These are phyloP conservation scores for Pterocarpus santalinus DNA, from an alignment of 306 rosid genomes.

Conservation along the genomic window DNA sequence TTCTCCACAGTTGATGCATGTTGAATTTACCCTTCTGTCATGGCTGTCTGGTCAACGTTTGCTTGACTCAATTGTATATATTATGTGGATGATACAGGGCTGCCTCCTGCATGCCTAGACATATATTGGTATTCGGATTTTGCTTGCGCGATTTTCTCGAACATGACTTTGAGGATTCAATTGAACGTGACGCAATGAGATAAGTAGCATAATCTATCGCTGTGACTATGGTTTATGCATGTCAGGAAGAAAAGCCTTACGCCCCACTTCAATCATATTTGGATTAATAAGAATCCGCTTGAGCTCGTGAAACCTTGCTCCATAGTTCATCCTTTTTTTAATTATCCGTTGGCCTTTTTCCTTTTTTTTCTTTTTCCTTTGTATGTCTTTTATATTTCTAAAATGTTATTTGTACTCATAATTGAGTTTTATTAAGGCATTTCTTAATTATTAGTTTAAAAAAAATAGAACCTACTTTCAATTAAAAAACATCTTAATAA, in stretches of 20 bases:
- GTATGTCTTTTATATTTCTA: no score
- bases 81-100: neutral
- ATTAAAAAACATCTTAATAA: no score
- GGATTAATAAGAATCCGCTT: neutral
- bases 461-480: no score
- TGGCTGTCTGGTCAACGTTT: slow-evolving; percentile 39
- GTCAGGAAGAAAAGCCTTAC: neutral
- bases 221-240: neutral
- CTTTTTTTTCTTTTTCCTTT: no score
- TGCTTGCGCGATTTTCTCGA: no score
- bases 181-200: neutral
- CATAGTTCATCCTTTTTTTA: neutral
- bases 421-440: no score
- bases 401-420: no score
- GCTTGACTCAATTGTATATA: slow-evolving; percentile 25
- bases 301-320: neutral
- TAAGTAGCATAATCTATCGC: neutral
- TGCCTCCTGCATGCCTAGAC: slow-evolving; percentile 42
- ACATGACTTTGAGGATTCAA: no score
- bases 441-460: no score
- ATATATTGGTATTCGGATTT: neutral
- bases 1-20: neutral
- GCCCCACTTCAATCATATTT: neutral
- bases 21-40: neutral
- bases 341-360: neutral